Evolutionary conservation across 108 stramenopile genomes (phyloP), one percentile per base, ranked within the genome.

Genomic region (Fragilariopsis cylindrus): DNA sequence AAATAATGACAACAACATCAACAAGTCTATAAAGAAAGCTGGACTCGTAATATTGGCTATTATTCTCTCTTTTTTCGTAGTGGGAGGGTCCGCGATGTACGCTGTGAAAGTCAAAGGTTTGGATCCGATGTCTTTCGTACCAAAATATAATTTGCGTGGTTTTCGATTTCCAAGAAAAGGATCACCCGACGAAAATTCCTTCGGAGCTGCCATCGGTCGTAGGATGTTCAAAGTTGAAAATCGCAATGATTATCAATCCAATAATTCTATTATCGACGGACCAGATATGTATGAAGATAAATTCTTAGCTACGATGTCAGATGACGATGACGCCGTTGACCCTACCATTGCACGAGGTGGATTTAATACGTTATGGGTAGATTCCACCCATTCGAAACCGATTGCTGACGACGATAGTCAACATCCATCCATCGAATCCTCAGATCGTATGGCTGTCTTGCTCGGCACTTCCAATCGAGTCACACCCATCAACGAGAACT

Each of bases 381-480:
- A 78, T 47, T 71, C 77, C 13, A 18, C 43, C 74, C 65, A 56
- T 65, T 43, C 50, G 52, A 66, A 65, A 46, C 67, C 46, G 46
- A 57, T 30, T 60, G 47, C 7, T 21, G 30, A 16, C 41, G 0
- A 71, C 1, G 41, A 53, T 43, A 55, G 43, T 4, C 55, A 71
- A 44, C 43, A 12, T 57, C 54, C 55, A 39, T 42, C 39, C 3
- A 21, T 68, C 5, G 69, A 77, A 39, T 42, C 39, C 7, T 40
- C 75, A 16, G 69, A 77, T 70, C 57, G 70, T 16, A 39, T 67
- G 67, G 40, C 77, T 4, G 45, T 72, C 2, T 30, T 78, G 39
- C 69, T 78, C 15, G 71, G 77, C 4, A 72, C 71, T 11, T 52
- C 65, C 18, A 78, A 72, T 47, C n/a, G 56, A 41, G 64, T 78